These are phyloP conservation scores for Colletotrichum liaoningense DNA, from an alignment of 2,329 filamentous ascomycete genomes.

Conservation along the genomic window DNA sequence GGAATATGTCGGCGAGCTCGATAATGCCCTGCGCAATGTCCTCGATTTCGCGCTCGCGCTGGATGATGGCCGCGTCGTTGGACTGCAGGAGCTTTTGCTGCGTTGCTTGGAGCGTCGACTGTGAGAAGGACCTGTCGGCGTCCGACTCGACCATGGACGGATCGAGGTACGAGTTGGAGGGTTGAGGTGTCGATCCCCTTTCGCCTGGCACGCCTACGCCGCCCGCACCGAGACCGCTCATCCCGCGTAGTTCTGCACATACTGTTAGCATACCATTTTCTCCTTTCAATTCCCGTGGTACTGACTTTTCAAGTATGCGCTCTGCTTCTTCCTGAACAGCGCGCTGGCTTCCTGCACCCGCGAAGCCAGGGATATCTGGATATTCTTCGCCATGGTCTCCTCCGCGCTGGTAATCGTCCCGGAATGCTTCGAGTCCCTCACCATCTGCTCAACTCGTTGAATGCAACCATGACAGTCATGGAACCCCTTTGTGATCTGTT, in stretches of 20 bases:
- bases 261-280: slow-evolving; percentile 37
- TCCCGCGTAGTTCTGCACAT: slow-evolving; percentile 76
- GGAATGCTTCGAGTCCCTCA: slow-evolving; percentile 80
- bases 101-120: slow-evolving; percentile 86
- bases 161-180: slow-evolving; percentile 73
- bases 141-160: slow-evolving; percentile 94
- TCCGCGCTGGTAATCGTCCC: slow-evolving; percentile 83
- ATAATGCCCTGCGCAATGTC: slow-evolving; percentile 99
- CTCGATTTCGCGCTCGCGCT: slow-evolving; percentile 96
- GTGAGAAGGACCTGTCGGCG: slow-evolving; percentile 90
- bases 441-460: slow-evolving; percentile 87
- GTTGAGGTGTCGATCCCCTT: slow-evolving; percentile 62
- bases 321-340: slow-evolving; percentile 96
- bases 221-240: slow-evolving; percentile 69
- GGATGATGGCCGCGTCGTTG: slow-evolving; percentile 86
- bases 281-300: no score
- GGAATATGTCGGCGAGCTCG: slow-evolving; percentile 95
- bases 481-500: slow-evolving; percentile 89
- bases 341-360: slow-evolving; percentile 93
- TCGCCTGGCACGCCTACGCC: slow-evolving; percentile 62
- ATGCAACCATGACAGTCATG: slow-evolving; percentile 92
- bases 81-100: slow-evolving; percentile 75
- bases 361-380: slow-evolving; percentile 90
- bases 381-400: slow-evolving; percentile 95
- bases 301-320: slow-evolving; percentile 92